Percentiles rank a stretch among this genome's conserved stretches.
These are phyloP conservation scores for Quercus wislizeni DNA, from an alignment of 306 rosid species.

Conservation along the genomic window DNA sequence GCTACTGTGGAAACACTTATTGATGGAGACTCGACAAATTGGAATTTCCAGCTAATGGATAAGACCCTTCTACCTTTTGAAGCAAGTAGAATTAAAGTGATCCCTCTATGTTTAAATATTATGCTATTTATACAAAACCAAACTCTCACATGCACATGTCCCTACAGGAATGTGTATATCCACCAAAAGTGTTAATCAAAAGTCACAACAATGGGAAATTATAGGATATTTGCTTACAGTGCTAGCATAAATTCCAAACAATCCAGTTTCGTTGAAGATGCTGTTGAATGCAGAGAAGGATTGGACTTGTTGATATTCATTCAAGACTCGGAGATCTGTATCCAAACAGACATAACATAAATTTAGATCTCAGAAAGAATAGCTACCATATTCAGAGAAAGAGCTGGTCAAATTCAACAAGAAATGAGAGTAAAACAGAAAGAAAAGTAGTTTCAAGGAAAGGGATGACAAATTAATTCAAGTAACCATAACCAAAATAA, in stretches of 20 bases:
- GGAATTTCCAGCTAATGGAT: too few relatives aligned
- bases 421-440: background rate
- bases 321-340: constrained; percentile 86
- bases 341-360: constrained; percentile 12
- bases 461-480: background rate
- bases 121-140: background rate
- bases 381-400: background rate
- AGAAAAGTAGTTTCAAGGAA: background rate
- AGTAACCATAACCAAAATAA: background rate
- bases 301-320: constrained; percentile 72
- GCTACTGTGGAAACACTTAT: too few relatives aligned
- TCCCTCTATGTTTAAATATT: background rate
- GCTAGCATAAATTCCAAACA: constrained; percentile 83
- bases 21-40: too few relatives aligned
- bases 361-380: constrained; percentile 1
- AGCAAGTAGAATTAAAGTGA: too few relatives aligned
- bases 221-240: constrained; percentile 44
- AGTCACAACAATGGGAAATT: background rate
- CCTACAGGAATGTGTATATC: background rate
- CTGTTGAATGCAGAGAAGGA: constrained; percentile 92
- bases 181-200: background rate
- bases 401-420: constrained; percentile 13
- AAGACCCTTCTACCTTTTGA: too few relatives aligned
- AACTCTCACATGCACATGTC: background rate
- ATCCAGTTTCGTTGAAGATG: constrained; percentile 81